Base-by-base conservation (phyloP, 1,139 yeast genomes). In the Zygoascus meyerae region DNA sequence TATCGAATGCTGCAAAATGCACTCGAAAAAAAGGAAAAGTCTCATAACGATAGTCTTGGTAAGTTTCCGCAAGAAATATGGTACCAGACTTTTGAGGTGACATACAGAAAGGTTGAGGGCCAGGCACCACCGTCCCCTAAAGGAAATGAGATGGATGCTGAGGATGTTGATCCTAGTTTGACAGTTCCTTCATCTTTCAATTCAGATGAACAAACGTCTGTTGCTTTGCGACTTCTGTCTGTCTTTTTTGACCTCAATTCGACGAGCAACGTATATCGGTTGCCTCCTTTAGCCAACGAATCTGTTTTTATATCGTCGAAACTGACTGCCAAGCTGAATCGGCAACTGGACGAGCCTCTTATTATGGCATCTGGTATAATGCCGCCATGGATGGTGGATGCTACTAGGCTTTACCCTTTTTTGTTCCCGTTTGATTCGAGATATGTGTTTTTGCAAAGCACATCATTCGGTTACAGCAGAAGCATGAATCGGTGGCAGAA, bases 391-490 rank as follows among this genome's bases (percentile, higher is more conserved):
- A 76, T 85, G 31, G 76, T 85, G 33, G 77, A 78, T 52, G 68
- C 87, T 11, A 82, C 95, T 0, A 74, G 83, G 46, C 73, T 78
- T 21, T 89, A 75, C 58, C 87, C 95, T 9, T 92, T 90, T 58
- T 64, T 92, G 45, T 87, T 86, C 61, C 97, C 97, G 0, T 70
- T 90, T 47, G 95, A 83, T 50, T 79, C 94, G 0, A 74, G 97
- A 51, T 72, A 85, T 40, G 77, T 80, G 54, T 89, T 86, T 59
- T 67, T 92, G 49, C 94, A 86, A 56, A 82, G 92, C 4, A 86
- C 96, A 0, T 89, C 97, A 0, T 90, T 86, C 70, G 97, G 97
- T 0, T 84, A 86, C 63, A 86, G 95, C 1, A 74, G 97, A 50
- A 70, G 86, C 43, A 84, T 92, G 52, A 83, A 83, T 52, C 75